These are phyloP conservation scores for Podospora bellae-mahoneyi DNA, from an alignment of 495 filamentous ascomycete genomes.

Conservation along the genomic window DNA sequence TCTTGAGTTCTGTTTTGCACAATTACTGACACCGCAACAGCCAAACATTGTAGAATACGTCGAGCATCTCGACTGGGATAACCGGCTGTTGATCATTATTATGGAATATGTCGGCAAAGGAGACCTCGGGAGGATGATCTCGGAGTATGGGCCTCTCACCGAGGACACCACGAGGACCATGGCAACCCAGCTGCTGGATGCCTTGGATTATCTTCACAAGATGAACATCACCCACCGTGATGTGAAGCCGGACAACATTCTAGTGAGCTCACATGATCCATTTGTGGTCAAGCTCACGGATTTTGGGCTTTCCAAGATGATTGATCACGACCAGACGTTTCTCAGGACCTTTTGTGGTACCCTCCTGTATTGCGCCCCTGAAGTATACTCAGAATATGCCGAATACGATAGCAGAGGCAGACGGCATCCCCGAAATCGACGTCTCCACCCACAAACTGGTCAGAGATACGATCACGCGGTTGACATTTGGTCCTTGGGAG, in stretches of 20 bases:
- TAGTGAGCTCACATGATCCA: conserved; percentile 69
- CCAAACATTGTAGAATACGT: conserved; percentile 88
- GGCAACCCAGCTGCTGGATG: conserved; percentile 71
- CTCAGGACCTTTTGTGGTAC: conserved; percentile 96
- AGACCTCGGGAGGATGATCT: conserved; percentile 73
- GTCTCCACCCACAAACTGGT: conserved; percentile 34
- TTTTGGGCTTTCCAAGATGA: conserved; percentile 85
- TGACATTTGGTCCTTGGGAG: conserved; percentile 92
- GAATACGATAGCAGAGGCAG: conserved; percentile 50
- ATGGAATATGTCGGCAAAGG: conserved; percentile 92
- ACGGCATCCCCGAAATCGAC: conserved; percentile 41
- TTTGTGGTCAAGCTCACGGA: conserved; percentile 88
- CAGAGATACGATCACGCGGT: conserved; percentile 80
- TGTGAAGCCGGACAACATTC: conserved; percentile 96
- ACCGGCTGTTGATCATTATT: conserved; percentile 80
- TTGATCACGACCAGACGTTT: conserved; percentile 82
- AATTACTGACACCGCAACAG: conserved; percentile 36
- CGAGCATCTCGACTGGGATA: conserved; percentile 72
- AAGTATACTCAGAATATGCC: conserved; percentile 86
- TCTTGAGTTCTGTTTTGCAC: neutral
- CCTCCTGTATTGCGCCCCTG: conserved; percentile 90
- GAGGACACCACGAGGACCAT: conserved; percentile 69
- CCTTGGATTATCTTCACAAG: conserved; percentile 80
- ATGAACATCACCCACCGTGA: conserved; percentile 91
- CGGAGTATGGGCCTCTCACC: conserved; percentile 53